phyloP scores from a whole-genome alignment of 805 yeast species.

The Kodamaea fukazawae region DNA sequence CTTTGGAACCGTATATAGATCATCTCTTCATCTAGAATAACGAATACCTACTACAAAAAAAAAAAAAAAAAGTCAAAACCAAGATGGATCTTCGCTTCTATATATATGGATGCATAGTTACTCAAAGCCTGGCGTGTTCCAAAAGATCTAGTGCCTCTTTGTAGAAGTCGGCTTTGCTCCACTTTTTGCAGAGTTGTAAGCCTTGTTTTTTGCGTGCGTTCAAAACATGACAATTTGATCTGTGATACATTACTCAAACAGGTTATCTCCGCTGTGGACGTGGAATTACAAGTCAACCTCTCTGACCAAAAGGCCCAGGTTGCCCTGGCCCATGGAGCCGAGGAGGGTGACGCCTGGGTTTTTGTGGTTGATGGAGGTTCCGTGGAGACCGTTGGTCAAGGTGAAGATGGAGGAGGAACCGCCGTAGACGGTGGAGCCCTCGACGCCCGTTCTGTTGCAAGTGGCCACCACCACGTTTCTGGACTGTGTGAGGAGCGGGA shows the following conservation, averaged over 20 bases:
- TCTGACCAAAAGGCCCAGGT: slow-evolving; percentile 61
- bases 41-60: too few species aligned
- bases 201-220: not conserved
- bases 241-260: not conserved
- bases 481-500: slow-evolving; percentile 47
- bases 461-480: slow-evolving; percentile 41
- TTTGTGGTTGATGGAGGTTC: slow-evolving; percentile 29
- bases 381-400: slow-evolving; percentile 33
- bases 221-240: not conserved
- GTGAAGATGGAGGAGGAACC: slow-evolving; percentile 61
- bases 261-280: not conserved
- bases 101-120: too few species aligned
- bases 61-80: too few species aligned
- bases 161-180: too few species aligned
- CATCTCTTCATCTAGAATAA: too few species aligned
- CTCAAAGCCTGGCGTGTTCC: too few species aligned
- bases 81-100: too few species aligned
- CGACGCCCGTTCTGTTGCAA: slow-evolving; percentile 79
- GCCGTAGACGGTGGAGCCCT: slow-evolving; percentile 62
- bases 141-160: too few species aligned
- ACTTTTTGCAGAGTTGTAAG: not conserved
- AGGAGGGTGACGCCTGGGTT: slow-evolving; percentile 52
- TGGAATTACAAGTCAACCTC: slow-evolving; percentile 45
- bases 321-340: slow-evolving; percentile 61
- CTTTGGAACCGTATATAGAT: too few species aligned